These are phyloP conservation scores for Colletotrichum noveboracense DNA, from an alignment of 2,329 filamentous ascomycete genomes.

Conservation along the genomic window DNA sequence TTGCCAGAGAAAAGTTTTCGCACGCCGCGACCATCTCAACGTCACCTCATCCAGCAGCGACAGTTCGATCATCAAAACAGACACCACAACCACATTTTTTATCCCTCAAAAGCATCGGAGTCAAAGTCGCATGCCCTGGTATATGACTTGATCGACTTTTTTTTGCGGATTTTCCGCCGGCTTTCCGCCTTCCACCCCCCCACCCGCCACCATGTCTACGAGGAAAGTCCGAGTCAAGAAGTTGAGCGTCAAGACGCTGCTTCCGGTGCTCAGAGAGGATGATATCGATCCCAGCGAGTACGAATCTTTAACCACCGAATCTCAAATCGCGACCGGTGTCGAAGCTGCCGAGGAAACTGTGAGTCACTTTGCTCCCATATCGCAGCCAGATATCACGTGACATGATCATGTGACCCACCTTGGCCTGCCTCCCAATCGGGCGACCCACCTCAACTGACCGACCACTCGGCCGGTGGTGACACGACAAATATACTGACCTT, in stretches of 20 bases:
- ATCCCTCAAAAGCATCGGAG: conserved; percentile 59
- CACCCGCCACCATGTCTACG: conserved; percentile 61
- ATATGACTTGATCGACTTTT: conserved; percentile 71
- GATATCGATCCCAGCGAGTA: conserved; percentile 89
- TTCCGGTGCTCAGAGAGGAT: conserved; percentile 86
- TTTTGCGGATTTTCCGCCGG: conserved; percentile 65
- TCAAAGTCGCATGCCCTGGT: conserved; percentile 58
- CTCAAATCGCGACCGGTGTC: conserved; percentile 93
- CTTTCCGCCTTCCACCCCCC: conserved; percentile 41
- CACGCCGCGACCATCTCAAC: conserved; percentile 51
- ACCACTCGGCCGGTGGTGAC: neutral
- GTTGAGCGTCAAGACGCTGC: conserved; percentile 86
- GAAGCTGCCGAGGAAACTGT: conserved; percentile 98
- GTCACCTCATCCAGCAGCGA: conserved; percentile 57
- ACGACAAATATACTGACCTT: conserved; percentile 32
- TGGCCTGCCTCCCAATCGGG: neutral
- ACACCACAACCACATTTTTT: conserved; percentile 53
- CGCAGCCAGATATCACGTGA: conserved; percentile 53
- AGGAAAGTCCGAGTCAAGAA: conserved; percentile 85
- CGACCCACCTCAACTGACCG: conserved; percentile 2
- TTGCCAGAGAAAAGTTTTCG: conserved; percentile 55
- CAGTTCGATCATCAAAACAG: conserved; percentile 60
- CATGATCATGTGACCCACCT: conserved; percentile 44
- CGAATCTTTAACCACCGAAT: conserved; percentile 81
- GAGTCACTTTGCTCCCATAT: conserved; percentile 52